Conservation (phyloP, 2,329 filamentous ascomycete species). For the Clarireedia monteithiana region DNA sequence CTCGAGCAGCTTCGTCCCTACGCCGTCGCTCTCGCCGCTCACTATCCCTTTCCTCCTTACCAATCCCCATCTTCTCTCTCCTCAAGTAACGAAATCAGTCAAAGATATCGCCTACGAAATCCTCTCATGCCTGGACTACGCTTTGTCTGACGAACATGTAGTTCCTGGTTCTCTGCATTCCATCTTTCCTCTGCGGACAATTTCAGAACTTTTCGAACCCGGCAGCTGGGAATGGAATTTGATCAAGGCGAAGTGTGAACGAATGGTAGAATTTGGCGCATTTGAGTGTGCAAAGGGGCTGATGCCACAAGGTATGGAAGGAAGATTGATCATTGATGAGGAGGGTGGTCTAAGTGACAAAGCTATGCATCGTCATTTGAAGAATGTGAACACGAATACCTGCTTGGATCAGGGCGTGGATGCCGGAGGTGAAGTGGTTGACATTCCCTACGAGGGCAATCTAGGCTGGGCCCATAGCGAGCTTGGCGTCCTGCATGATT, state of each 20-base stretch:
- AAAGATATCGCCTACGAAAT: background rate
- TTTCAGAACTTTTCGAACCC: background rate
- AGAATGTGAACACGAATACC: background rate
- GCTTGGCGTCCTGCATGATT: no score
- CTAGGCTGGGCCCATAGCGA: no score
- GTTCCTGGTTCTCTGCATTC: background rate
- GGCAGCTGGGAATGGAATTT: background rate
- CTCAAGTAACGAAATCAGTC: background rate
- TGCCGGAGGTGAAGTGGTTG: background rate
- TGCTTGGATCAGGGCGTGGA: background rate
- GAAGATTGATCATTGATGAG: background rate
- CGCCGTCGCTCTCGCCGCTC: background rate
- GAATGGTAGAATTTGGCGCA: background rate
- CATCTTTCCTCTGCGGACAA: background rate
- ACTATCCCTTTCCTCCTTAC: background rate
- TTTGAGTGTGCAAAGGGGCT: background rate
- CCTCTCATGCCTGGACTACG: background rate
- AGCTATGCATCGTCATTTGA: background rate
- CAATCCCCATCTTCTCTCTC: background rate
- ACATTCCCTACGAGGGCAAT: background rate
- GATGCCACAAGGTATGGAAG: background rate
- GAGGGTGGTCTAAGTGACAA: background rate
- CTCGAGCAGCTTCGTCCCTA: background rate
- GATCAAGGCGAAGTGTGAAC: background rate
- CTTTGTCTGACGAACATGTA: background rate